These are phyloP conservation scores for Linnemannia elongata DNA, from an alignment of 192 early-diverging fungal genomes.

Conservation along the genomic window DNA sequence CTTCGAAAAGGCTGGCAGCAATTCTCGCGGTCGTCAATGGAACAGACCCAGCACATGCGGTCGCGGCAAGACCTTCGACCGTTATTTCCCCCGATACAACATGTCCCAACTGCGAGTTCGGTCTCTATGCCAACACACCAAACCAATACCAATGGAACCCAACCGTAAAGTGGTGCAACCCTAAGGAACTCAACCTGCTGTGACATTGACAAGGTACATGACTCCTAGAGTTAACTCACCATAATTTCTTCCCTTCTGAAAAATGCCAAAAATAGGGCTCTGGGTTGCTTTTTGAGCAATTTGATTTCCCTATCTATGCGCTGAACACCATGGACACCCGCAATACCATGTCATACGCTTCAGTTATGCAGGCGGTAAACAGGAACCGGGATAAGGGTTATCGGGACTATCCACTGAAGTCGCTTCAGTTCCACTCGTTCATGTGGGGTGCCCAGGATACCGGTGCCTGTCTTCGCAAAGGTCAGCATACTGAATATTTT, in stretches of 20 bases:
- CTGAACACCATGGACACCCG: constrained; percentile 53
- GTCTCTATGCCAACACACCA: constrained; percentile 70
- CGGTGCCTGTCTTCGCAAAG: constrained; percentile 76
- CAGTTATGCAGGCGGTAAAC: constrained; percentile 58
- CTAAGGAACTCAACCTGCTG: neutral
- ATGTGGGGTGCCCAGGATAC: constrained; percentile 81
- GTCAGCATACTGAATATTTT: constrained; percentile 44
- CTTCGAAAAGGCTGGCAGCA: constrained; percentile 67
- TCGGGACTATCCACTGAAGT: constrained; percentile 73
- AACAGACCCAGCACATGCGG: constrained; percentile 40
- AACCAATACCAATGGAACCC: constrained; percentile 78
- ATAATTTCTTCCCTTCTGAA: neutral
- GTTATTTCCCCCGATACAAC: constrained; percentile 68
- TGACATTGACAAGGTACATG: neutral
- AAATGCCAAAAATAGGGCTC: constrained; percentile 64
- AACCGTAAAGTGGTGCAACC: constrained; percentile 55
- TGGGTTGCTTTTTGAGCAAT: constrained; percentile 64
- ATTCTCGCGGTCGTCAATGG: constrained; percentile 66
- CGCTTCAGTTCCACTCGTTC: constrained; percentile 77
- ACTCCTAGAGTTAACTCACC: neutral
- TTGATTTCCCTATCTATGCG: constrained; percentile 79
- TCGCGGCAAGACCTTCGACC: constrained; percentile 44
- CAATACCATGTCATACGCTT: constrained; percentile 54
- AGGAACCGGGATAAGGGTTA: constrained; percentile 56
- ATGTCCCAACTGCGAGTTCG: constrained; percentile 80